These are phyloP conservation scores for Xylariomycetidae sp. DNA, from an alignment of 2,329 filamentous ascomycete species.

Conservation along the genomic window DNA sequence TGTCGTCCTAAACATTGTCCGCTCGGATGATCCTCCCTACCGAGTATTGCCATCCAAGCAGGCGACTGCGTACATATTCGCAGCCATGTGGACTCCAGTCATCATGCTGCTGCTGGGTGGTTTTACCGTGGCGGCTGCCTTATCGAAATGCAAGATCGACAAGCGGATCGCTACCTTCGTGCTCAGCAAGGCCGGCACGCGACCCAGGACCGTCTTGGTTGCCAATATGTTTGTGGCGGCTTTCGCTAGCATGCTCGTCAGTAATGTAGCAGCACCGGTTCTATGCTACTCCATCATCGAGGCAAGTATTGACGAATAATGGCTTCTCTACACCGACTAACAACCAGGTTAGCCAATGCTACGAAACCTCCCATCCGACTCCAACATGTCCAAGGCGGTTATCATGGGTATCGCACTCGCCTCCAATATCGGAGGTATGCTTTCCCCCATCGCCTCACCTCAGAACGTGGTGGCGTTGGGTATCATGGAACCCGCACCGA, in stretches of 20 bases:
- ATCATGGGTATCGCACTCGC: constrained; percentile 93
- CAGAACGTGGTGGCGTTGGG: constrained; percentile 96
- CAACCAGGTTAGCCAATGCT: constrained; percentile 68
- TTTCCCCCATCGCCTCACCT: constrained; percentile 93
- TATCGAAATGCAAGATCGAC: constrained; percentile 97
- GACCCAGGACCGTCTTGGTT: constrained; percentile 82
- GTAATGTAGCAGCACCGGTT: constrained; percentile 94
- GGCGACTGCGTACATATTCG: constrained; percentile 80
- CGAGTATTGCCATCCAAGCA: constrained; percentile 71
- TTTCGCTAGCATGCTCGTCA: constrained; percentile 98
- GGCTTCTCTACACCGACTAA: background rate
- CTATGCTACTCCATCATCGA: constrained; percentile 97
- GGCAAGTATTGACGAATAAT: constrained; percentile 40
- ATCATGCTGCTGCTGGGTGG: constrained; percentile 97
- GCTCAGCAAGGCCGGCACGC: constrained; percentile 91
- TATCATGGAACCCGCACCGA: constrained; percentile 88
- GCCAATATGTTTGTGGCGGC: constrained; percentile 98
- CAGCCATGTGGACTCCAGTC: constrained; percentile 98
- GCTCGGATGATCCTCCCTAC: constrained; percentile 65
- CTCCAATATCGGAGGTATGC: constrained; percentile 93
- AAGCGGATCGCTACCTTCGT: constrained; percentile 96
- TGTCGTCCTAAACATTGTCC: constrained; percentile 79
- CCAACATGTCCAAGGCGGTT: constrained; percentile 88
- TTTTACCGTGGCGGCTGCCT: constrained; percentile 89
- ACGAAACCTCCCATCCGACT: constrained; percentile 84